phyloP scores from a whole-genome alignment of 768 basidiomycete species.

The Obba rivulosa region DNA sequence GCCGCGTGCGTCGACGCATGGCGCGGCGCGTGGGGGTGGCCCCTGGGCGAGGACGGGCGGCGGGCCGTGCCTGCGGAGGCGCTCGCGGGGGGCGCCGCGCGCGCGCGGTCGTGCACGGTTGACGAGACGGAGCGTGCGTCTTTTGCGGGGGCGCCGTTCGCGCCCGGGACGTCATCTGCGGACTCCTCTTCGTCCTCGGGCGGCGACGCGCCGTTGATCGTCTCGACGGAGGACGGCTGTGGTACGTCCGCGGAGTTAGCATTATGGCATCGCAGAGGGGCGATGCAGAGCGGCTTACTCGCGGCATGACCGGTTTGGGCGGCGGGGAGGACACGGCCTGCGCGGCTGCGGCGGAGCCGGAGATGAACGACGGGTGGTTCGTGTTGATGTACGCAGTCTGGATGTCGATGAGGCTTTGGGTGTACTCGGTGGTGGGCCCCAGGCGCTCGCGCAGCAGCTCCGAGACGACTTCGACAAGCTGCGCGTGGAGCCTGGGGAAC shows the following conservation, averaged over 20 bases:
- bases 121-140: conserved; percentile 71
- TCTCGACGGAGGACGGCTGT: conserved; percentile 63
- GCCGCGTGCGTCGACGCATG: conserved; percentile 10
- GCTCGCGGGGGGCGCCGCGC: conserved; percentile 36
- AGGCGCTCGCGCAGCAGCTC: conserved; percentile 92
- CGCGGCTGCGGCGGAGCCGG: conserved; percentile 64
- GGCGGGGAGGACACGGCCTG: conserved; percentile 38
- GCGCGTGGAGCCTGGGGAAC: conserved; percentile 90
- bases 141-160: conserved; percentile 50
- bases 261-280: conserved; percentile 10
- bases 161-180: conserved; percentile 48
- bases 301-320: conserved; percentile 41
- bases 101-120: conserved; percentile 69
- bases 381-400: conserved; percentile 99
- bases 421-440: conserved; percentile 95
- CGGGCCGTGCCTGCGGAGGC: conserved; percentile 18
- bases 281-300: conserved; percentile 40
- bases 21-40: conserved; percentile 6
- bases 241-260: conserved; percentile 13
- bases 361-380: conserved; percentile 93
- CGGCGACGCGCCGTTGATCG: conserved; percentile 45
- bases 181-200: conserved; percentile 66
- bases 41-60: conserved; percentile 16
- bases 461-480: conserved; percentile 94
- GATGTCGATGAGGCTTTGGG: conserved; percentile 91